A percentile compares a stretch with the other conserved stretches of the same genome.
Conservation (phyloP, 192 early-diverging fungal species). For the Martensiomyces pterosporus region DNA sequence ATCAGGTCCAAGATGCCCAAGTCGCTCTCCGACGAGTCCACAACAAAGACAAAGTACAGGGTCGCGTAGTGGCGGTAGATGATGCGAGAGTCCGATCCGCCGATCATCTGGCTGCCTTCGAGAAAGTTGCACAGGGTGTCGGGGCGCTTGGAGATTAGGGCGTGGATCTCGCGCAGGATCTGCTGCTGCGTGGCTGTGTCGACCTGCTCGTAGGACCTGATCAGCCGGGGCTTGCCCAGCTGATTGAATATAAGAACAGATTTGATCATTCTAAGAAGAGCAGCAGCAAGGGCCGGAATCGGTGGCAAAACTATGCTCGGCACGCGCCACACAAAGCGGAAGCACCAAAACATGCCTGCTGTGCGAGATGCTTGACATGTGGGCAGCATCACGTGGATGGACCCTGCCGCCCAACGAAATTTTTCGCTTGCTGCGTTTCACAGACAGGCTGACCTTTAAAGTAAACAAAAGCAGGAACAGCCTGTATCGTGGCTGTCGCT, state of each 20-base stretch:
- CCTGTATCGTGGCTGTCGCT: too few species aligned
- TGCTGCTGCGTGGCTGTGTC: conserved; percentile 80
- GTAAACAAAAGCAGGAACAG: too few species aligned
- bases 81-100: conserved; percentile 81
- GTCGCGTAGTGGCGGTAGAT: conserved; percentile 97
- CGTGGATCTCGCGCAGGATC: conserved; percentile 83
- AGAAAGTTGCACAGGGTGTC: conserved; percentile 92
- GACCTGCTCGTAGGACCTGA: conserved; percentile 92
- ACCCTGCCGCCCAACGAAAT: too few species aligned
- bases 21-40: conserved; percentile 93
- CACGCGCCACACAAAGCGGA: too few species aligned
- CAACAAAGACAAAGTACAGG: conserved; percentile 97
- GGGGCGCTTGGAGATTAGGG: conserved; percentile 77
- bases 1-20: conserved; percentile 95
- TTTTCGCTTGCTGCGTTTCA: too few species aligned
- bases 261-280: conserved; percentile 68
- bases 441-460: too few species aligned
- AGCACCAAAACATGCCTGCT: too few species aligned
- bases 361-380: too few species aligned
- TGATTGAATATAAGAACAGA: conserved; percentile 99
- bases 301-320: not conserved
- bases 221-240: conserved; percentile 89
- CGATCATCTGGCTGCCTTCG: conserved; percentile 75
- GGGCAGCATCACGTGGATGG: too few species aligned
- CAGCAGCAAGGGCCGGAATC: conserved; percentile 48